Base-by-base conservation (phyloP, 2,329 filamentous ascomycete genomes). In the Byssothecium circinans region DNA sequence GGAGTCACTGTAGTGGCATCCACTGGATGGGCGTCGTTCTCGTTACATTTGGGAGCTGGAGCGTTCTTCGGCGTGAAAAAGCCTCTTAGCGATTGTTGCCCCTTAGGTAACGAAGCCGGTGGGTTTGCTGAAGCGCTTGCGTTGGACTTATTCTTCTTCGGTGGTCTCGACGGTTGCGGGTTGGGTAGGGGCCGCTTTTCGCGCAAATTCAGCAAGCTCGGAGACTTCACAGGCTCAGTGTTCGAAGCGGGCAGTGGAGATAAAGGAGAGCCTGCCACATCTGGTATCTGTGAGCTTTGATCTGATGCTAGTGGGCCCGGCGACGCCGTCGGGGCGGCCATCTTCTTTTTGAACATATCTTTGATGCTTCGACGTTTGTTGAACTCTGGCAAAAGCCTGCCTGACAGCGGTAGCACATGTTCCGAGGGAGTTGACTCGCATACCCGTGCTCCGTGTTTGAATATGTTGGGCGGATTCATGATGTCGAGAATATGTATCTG, bases 351-450 rank as follows among this genome's bases (percentile, higher is more conserved):
- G 66, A 97, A 96, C 94, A 99, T 97, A 64, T 95, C 91, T 59
- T 87, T 89, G 64, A 99, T 96, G 65, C 78, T 96, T 56, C 83
- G 82, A 17, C 94, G 83, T 49, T 86, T 85, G 63, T 91, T 84
- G 58, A 97, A 97, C 60, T 96, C 91, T 1, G 90, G 87, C 46
- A 96, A 87, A 8, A 95, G 78, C 64, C 84, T 90, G 0, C 87
- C 91, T 18, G 91, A 97, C 45, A 88, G 77, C 2, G 87, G 81
- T 10, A 92, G 79, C 0, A 88, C 71, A 57, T 89, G 82, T 57
- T 84, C 87, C 2, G 76, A 63, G 8, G 58, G 34, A 10, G 78
- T 79, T 79, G 88, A 91, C 14, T 88, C 82, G 47, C 82, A 77
- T 49, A 84, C 71, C 11, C 88, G 82, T 41, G 81, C 65, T 3